Evolutionary conservation across 192 early-diverging fungal genomes (phyloP).

Genomic region (Coemansia sp.): DNA sequence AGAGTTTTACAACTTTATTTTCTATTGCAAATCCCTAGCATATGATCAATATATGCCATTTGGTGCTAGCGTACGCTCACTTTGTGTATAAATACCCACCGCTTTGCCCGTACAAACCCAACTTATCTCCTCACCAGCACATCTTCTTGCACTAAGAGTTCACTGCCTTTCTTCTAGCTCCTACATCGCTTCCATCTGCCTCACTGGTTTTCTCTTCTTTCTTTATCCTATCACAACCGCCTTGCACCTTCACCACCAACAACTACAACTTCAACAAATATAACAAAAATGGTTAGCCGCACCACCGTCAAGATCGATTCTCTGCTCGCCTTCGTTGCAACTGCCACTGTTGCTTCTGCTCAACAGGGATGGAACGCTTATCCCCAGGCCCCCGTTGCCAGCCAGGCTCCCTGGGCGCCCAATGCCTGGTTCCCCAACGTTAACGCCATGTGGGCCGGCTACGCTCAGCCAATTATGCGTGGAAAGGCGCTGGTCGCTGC

Average conservation of each 20-base stretch:
- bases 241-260: background rate
- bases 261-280: background rate
- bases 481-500: constrained; percentile 17
- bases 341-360: constrained; percentile 12
- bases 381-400: constrained; percentile 1
- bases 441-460: constrained; percentile 7
- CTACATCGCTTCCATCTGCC: background rate
- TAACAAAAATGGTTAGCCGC: constrained; percentile 18
- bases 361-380: constrained; percentile 20
- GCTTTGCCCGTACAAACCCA: too few relatives aligned
- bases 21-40: too few relatives aligned
- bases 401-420: constrained; percentile 3
- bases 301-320: constrained; percentile 32
- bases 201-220: background rate
- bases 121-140: background rate
- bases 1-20: too few relatives aligned
- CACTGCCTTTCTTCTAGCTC: background rate
- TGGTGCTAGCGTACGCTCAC: too few relatives aligned
- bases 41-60: too few relatives aligned
- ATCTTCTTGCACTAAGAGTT: background rate
- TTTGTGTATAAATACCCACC: too few relatives aligned
- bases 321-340: constrained; percentile 24
- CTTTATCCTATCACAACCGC: background rate
- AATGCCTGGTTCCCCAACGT: background rate
- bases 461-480: constrained; percentile 19